Percentiles rank a stretch among this genome's conserved stretches.
phyloP scores from a whole-genome alignment of 768 basidiomycete species.

The Calocera viscosa region DNA sequence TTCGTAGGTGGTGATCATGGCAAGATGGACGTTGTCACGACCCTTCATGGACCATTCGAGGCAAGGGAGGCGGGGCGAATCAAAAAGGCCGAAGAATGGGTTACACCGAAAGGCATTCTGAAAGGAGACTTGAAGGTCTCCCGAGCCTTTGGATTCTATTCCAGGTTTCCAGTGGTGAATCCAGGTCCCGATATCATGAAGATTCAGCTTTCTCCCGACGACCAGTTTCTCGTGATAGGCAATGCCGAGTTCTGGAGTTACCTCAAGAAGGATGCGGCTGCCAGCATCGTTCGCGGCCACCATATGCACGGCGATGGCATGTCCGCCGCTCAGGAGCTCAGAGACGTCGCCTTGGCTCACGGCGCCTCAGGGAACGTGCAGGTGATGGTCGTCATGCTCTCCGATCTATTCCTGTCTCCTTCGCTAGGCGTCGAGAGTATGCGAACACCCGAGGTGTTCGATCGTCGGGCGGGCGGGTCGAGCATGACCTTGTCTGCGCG shows the following conservation, averaged over 20 bases:
- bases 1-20: conserved; percentile 61
- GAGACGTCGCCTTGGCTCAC: conserved; percentile 94
- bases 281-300: conserved; percentile 79
- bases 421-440: conserved; percentile 16
- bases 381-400: conserved; percentile 92
- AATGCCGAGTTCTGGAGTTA: conserved; percentile 90
- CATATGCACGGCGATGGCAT: conserved; percentile 43
- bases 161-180: conserved; percentile 80
- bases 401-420: conserved; percentile 55
- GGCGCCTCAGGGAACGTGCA: conserved; percentile 87
- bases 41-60: conserved; percentile 82
- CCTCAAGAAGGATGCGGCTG: conserved; percentile 87
- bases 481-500: conserved; percentile 42
- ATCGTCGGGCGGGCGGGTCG: conserved; percentile 30
- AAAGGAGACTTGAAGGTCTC: conserved; percentile 87
- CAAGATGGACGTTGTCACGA: conserved; percentile 57
- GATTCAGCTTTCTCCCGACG: conserved; percentile 61
- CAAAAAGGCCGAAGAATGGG: conserved; percentile 83
- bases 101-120: conserved; percentile 78
- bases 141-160: conserved; percentile 87
- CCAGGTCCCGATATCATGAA: conserved; percentile 66
- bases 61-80: conserved; percentile 75
- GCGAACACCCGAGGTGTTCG: conserved; percentile 8
- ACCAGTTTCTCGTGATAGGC: conserved; percentile 93
- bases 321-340: conserved; percentile 90